phyloP scores from a whole-genome alignment of 306 rosid genomes.

The Cajanus cajan region DNA sequence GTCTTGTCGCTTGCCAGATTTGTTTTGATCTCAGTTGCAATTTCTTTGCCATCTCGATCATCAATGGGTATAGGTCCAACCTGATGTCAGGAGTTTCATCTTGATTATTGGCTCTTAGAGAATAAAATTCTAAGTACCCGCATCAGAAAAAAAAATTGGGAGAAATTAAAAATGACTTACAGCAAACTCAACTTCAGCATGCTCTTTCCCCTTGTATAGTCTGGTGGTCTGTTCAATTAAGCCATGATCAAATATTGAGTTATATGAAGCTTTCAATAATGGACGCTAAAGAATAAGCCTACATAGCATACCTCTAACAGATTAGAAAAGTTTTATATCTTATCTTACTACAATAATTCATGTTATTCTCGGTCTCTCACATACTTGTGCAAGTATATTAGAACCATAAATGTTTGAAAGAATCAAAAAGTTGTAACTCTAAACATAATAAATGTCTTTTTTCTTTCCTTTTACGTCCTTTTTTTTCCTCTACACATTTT shows the following conservation, averaged over 20 bases:
- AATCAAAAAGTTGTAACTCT: neutral
- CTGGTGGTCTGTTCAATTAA: conserved; percentile 67
- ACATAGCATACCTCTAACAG: neutral
- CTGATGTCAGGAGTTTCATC: conserved; percentile 39
- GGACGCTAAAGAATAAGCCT: conserved; percentile 11
- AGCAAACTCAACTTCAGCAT: conserved; percentile 87
- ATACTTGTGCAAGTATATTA: neutral
- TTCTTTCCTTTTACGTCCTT: neutral
- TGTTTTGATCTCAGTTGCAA: conserved; percentile 63
- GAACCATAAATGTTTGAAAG: neutral
- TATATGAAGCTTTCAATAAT: neutral
- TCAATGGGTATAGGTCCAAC: conserved; percentile 90
- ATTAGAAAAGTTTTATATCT: neutral
- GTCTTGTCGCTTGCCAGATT: conserved; percentile 63
- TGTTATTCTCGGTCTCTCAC: neutral
- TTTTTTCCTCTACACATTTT: too few relatives aligned
- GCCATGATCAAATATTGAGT: conserved; percentile 13
- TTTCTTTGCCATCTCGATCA: conserved; percentile 86
- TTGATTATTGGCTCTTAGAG: conserved; percentile 14
- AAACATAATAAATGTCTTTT: too few relatives aligned
- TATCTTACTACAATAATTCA: neutral
- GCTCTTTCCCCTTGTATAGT: conserved; percentile 81
- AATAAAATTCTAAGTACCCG: neutral
- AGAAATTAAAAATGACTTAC: conserved; percentile 51
- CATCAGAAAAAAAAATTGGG: neutral